phyloP scores from a whole-genome alignment of 2,329 filamentous ascomycete species.

The Diplocarpon mali region DNA sequence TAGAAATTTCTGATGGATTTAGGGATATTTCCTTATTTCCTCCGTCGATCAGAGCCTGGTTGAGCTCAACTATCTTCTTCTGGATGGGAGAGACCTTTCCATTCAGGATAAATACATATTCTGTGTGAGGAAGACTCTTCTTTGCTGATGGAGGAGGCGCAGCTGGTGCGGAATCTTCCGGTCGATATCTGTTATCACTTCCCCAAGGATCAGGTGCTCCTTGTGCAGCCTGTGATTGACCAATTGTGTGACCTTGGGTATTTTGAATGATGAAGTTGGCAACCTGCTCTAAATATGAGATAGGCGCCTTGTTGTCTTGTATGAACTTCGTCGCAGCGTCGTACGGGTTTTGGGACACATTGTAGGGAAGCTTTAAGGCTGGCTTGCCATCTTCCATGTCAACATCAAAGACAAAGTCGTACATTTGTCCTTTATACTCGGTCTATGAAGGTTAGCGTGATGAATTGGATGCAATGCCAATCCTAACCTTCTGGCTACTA shows the following conservation, averaged over 20 bases:
- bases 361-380: constrained; percentile 86
- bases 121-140: constrained; percentile 64
- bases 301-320: constrained; percentile 74
- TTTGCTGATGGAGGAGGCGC: constrained; percentile 34
- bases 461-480: neutral
- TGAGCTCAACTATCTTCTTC: constrained; percentile 67
- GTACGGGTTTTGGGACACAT: constrained; percentile 85
- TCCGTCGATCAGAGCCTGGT: constrained; percentile 57
- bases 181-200: constrained; percentile 66
- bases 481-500: constrained; percentile 54
- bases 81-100: constrained; percentile 62
- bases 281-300: constrained; percentile 81
- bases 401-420: constrained; percentile 94
- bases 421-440: constrained; percentile 72
- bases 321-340: constrained; percentile 87
- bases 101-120: constrained; percentile 66
- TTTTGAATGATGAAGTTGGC: constrained; percentile 88
- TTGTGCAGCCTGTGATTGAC: constrained; percentile 39
- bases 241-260: constrained; percentile 77
- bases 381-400: constrained; percentile 93
- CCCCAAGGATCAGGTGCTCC: constrained; percentile 59
- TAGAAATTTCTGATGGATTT: constrained; percentile 58
- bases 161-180: constrained; percentile 44
- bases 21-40: constrained; percentile 65
- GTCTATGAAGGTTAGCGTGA: constrained; percentile 23